These are phyloP conservation scores for Mycena capillaripes DNA, from an alignment of 768 basidiomycete species.

Conservation along the genomic window DNA sequence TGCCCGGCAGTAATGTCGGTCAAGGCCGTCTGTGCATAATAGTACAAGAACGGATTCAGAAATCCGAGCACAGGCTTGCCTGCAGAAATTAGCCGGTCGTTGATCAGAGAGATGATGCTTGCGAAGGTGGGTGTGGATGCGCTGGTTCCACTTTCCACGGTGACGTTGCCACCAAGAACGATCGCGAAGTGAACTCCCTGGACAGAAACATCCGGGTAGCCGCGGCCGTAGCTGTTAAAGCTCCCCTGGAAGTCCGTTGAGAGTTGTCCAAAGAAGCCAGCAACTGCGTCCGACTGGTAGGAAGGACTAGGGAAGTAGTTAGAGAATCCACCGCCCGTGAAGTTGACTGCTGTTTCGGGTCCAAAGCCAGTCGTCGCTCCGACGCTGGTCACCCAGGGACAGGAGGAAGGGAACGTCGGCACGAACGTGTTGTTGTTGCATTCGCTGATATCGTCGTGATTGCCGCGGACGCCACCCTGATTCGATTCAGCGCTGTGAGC, in stretches of 20 bases:
- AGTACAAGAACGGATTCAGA: conserved; percentile 16
- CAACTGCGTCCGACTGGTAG: conserved; percentile 54
- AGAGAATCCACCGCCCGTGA: conserved; percentile 39
- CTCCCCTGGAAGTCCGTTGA: conserved; percentile 52
- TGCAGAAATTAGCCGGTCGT: conserved; percentile 52
- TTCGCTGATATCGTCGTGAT: conserved; percentile 11
- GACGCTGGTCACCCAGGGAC: conserved; percentile 42
- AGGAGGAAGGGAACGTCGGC: conserved; percentile 32
- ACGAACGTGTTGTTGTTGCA: conserved; percentile 14
- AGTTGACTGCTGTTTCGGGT: conserved; percentile 31
- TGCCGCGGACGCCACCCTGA: background rate
- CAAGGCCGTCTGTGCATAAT: background rate
- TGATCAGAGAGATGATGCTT: conserved; percentile 57
- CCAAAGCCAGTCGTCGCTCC: conserved; percentile 35
- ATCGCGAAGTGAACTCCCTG: conserved; percentile 5
- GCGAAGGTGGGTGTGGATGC: conserved; percentile 59
- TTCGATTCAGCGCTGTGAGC: background rate
- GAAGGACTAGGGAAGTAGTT: conserved; percentile 43
- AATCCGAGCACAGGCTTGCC: conserved; percentile 37
- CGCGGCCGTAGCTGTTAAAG: conserved; percentile 53
- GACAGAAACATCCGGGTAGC: conserved; percentile 25
- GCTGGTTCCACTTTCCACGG: conserved; percentile 55
- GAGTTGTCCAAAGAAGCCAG: conserved; percentile 46
- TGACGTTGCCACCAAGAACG: background rate
- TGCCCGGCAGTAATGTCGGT: conserved; percentile 9